Base-by-base conservation (phyloP, 257 asterid species). In the Solanum piurae region DNA sequence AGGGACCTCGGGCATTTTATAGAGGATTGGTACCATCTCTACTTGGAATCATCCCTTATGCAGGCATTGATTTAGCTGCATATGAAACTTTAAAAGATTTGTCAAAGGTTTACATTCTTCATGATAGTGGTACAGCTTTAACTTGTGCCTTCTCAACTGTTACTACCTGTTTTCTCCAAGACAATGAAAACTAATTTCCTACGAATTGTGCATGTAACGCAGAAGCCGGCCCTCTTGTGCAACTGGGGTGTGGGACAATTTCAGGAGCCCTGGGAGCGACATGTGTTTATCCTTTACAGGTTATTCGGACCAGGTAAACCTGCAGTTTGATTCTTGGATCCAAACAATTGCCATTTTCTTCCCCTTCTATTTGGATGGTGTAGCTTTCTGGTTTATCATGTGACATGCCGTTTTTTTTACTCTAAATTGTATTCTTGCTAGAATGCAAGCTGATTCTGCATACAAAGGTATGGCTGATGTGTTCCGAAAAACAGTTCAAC, bases 211-310 rank as follows among this genome's bases (percentile, higher is more conserved):
- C 85, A 34, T 77, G 86, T 89, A 85, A 58, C 89, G 93, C 98
- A 97, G 99, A 97, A 89, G 98, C 99, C 36, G 99, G 99, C 73
- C 98, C 99, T 83, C 93, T 95, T 23, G 93, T 94, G 90, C 99
- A 94, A 89, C 95, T 98, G 31, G 92, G 98, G 71, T 98, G 99
- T 89, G 99, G 99, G 90, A 96, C 98, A 25, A 87, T 98, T 76
- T 98, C 99, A 4, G 99, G 99, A 91, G 96, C 99, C 72, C 93
- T 96, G 64, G 99, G 99, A 89, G 99, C 99, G 60, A 94, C 98
- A 3, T 95, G 99, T 86, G 99, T 95, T 87, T 98, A 98, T 89
- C 99, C 99, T 38, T 90, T 98, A 88, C 99, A 98, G 95, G 99
- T 98, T 87, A 91, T 98, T 73, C 94, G 99, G 90, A 98, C 99